Conservation (phyloP, 140 eudicot species). For the Cichorium intybus region DNA sequence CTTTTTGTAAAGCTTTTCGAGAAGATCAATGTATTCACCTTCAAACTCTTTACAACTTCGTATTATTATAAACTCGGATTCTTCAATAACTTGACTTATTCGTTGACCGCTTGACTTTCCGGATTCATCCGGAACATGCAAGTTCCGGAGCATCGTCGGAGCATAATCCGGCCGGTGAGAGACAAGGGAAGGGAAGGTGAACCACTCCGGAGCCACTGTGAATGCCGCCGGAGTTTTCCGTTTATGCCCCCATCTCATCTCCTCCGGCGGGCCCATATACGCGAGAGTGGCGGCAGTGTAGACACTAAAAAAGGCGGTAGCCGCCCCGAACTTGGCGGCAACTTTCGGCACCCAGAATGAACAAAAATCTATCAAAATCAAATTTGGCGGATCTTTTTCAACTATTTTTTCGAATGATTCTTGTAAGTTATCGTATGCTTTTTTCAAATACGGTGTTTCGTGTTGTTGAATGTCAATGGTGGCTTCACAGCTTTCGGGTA, state of each 20-base stretch:
- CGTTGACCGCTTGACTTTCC: constrained; percentile 41
- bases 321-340: constrained; percentile 38
- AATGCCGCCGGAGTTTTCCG: constrained; percentile 32
- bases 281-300: constrained; percentile 49
- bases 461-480: constrained; percentile 48
- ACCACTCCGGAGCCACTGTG: constrained; percentile 40
- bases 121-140: constrained; percentile 33
- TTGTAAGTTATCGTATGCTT: constrained; percentile 37
- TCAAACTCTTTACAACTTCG: constrained; percentile 58
- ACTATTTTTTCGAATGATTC: constrained; percentile 36
- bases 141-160: constrained; percentile 19
- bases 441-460: constrained; percentile 44
- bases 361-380: constrained; percentile 44
- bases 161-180: constrained; percentile 36
- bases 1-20: constrained; percentile 31
- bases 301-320: constrained; percentile 44
- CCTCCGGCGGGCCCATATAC: constrained; percentile 49
- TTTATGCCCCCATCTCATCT: constrained; percentile 29
- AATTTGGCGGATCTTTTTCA: constrained; percentile 29
- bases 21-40: constrained; percentile 41
- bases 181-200: constrained; percentile 36
- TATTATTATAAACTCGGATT: constrained; percentile 32
- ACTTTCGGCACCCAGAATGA: constrained; percentile 46
- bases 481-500: constrained; percentile 51
- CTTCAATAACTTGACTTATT: constrained; percentile 26